Evolutionary conservation across 805 yeast species (phyloP).

Genomic region (Vanderwaltozyma yarrowii): DNA sequence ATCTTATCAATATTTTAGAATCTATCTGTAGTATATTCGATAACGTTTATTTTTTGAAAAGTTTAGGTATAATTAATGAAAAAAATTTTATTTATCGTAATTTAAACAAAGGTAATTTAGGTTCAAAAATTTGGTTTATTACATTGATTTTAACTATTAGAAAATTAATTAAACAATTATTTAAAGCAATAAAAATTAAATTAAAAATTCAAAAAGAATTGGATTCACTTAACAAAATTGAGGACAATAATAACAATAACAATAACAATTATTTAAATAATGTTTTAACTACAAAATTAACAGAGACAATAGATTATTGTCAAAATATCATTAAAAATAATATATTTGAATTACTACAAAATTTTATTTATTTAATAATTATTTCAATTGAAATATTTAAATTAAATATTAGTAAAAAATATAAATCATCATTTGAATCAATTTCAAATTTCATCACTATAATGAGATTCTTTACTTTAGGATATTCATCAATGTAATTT

Average conservation of each 20-base stretch:
- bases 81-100: constrained; percentile 15
- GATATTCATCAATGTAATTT: neutral
- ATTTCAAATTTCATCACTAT: constrained; percentile 17
- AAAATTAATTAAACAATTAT: constrained; percentile 9
- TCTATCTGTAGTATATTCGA: constrained; percentile 20
- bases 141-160: constrained; percentile 18
- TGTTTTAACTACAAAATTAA: constrained; percentile 13
- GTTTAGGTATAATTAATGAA: constrained; percentile 22
- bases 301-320: constrained; percentile 6
- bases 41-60: constrained; percentile 19
- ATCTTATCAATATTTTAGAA: constrained; percentile 13
- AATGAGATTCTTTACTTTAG: constrained; percentile 11
- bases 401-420: constrained; percentile 7
- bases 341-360: constrained; percentile 20
- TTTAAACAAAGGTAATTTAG: constrained; percentile 20
- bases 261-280: constrained; percentile 9
- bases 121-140: constrained; percentile 23
- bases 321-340: constrained; percentile 8
- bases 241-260: neutral
- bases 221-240: neutral
- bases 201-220: constrained; percentile 10
- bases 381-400: constrained; percentile 15
- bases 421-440: constrained; percentile 12
- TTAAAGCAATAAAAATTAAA: constrained; percentile 7
- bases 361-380: constrained; percentile 15